Evolutionary conservation across 257 asterid genomes (phyloP).

Genomic region (Osmanthus fragrans): DNA sequence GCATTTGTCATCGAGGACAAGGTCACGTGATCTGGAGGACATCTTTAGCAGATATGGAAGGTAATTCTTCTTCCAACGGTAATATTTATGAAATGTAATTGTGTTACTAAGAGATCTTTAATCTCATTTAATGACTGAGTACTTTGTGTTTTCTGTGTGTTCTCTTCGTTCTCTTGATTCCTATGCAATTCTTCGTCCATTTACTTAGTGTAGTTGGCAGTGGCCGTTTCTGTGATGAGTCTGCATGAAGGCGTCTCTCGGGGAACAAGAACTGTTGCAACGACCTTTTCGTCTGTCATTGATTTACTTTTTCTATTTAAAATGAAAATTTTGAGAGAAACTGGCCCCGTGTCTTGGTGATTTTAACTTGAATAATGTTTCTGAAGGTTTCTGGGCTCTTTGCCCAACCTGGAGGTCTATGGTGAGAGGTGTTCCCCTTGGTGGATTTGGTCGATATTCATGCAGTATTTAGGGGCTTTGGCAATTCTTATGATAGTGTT

Average conservation of each 20-base stretch:
- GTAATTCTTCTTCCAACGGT: conserved; percentile 23
- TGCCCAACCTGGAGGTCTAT: conserved; percentile 63
- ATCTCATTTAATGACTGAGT: not conserved
- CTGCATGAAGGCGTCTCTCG: conserved; percentile 1
- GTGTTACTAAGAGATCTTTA: not conserved
- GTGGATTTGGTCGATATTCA: conserved; percentile 53
- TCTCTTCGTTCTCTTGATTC: not conserved
- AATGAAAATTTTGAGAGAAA: conserved; percentile 33
- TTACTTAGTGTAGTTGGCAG: not conserved
- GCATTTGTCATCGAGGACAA: conserved; percentile 54
- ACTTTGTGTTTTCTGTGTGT: not conserved
- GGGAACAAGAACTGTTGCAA: conserved; percentile 14
- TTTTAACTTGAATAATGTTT: conserved; percentile 57
- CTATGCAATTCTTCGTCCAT: not conserved
- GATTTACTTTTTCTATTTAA: conserved; percentile 24
- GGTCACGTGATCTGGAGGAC: conserved; percentile 61
- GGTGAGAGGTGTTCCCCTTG: conserved; percentile 68
- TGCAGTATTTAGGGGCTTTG: conserved; percentile 54
- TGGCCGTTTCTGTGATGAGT: conserved; percentile 20
- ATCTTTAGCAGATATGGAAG: conserved; percentile 61
- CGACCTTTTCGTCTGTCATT: conserved; percentile 14
- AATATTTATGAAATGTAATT: not conserved
- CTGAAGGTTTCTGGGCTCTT: conserved; percentile 63
- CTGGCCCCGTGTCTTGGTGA: conserved; percentile 37
- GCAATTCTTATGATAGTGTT: conserved; percentile 57